phyloP scores from a whole-genome alignment of 495 filamentous ascomycete genomes.

The Pyrenula aspistea region DNA sequence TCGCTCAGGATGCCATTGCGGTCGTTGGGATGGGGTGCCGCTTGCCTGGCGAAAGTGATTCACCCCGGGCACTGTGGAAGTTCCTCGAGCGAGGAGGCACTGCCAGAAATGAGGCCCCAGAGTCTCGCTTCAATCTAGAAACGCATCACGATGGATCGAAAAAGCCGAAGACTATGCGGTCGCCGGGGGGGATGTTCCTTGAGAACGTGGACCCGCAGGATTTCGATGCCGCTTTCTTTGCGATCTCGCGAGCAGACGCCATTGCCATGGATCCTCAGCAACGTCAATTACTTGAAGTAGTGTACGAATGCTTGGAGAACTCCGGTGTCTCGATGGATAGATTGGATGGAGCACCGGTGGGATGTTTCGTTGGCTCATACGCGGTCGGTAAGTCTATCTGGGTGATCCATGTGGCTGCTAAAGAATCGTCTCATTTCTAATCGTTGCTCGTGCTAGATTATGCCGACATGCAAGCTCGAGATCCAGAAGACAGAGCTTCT shows the following conservation, averaged over 20 bases:
- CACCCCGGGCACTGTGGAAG: slow-evolving; percentile 16
- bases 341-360: slow-evolving; percentile 1
- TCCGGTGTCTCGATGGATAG: slow-evolving; percentile 5
- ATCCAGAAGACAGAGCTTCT: slow-evolving; percentile 14
- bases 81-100: slow-evolving; percentile 19
- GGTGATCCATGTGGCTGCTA: no score
- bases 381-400: background rate
- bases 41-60: slow-evolving; percentile 23
- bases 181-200: slow-evolving; percentile 40
- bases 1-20: slow-evolving; percentile 22
- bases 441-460: no score
- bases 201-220: slow-evolving; percentile 18
- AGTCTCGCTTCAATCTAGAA: slow-evolving; percentile 19
- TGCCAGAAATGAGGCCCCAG: slow-evolving; percentile 11
- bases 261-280: slow-evolving; percentile 47
- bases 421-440: no score
- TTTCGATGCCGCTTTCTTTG: slow-evolving; percentile 27
- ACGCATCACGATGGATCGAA: slow-evolving; percentile 9
- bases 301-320: slow-evolving; percentile 24
- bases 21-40: slow-evolving; percentile 37
- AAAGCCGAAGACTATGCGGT: slow-evolving; percentile 10
- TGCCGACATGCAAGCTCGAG: slow-evolving; percentile 13
- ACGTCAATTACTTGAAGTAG: slow-evolving; percentile 39
- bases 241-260: slow-evolving; percentile 28
- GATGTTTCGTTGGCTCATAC: slow-evolving; percentile 8